A percentile compares a stretch with the other conserved stretches of the same genome.
Conservation (phyloP, 23 red algal species). For the Gracilariopsis chorda region DNA sequence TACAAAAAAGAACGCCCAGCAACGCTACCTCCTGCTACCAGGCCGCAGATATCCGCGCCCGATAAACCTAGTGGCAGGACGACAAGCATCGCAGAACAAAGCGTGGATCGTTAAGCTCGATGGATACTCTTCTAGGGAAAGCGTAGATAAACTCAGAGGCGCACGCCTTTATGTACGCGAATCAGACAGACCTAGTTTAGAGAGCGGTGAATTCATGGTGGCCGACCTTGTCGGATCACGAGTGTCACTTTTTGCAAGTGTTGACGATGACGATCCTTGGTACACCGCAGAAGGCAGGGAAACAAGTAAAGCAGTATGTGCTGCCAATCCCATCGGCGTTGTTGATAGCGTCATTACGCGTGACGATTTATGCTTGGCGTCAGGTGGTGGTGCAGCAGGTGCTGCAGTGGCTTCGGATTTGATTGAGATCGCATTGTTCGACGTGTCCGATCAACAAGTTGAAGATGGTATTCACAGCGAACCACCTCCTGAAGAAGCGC, state of each 20-base stretch:
- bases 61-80: constrained; percentile 32
- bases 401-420: constrained; percentile 55
- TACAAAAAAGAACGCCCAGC: constrained; percentile 1
- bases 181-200: constrained; percentile 46
- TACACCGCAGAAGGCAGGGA: background rate
- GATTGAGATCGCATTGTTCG: constrained; percentile 62
- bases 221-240: constrained; percentile 49
- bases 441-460: background rate
- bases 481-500: constrained; percentile 1
- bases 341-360: constrained; percentile 68
- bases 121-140: background rate
- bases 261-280: background rate
- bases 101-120: constrained; percentile 57
- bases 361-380: constrained; percentile 50
- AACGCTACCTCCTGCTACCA: constrained; percentile 72
- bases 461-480: background rate
- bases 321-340: constrained; percentile 38
- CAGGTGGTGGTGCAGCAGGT: constrained; percentile 4
- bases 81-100: constrained; percentile 70
- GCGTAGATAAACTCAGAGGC: constrained; percentile 41
- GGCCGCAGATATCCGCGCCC: constrained; percentile 80
- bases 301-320: background rate
- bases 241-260: background rate
- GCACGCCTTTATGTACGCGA: constrained; percentile 60
- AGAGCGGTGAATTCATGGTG: constrained; percentile 55